These are phyloP conservation scores for Starmerella sirachaensis DNA, from an alignment of 805 yeast genomes.

Conservation along the genomic window DNA sequence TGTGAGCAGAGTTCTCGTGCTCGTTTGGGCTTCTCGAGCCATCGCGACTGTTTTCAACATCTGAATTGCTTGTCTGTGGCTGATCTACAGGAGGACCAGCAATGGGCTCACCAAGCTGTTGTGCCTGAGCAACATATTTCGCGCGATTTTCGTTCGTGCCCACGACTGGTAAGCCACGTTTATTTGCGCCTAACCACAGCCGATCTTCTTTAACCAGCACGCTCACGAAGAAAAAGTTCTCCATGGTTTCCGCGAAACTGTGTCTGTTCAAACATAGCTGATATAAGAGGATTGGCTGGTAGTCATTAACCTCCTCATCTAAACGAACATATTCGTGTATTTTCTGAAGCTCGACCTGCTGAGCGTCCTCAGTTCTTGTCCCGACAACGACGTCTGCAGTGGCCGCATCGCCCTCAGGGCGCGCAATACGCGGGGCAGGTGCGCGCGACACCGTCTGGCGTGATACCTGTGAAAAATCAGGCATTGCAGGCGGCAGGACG, in stretches of 20 bases:
- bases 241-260: constrained; percentile 13
- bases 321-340: background rate
- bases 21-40: background rate
- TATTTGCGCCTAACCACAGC: constrained; percentile 10
- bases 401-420: background rate
- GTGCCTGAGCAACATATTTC: constrained; percentile 2
- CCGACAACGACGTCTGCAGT: constrained; percentile 1
- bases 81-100: too few species aligned
- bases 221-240: constrained; percentile 12
- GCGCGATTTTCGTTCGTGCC: constrained; percentile 5
- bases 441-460: constrained; percentile 1
- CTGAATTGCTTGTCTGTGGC: too few species aligned
- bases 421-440: background rate
- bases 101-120: background rate
- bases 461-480: background rate
- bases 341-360: background rate
- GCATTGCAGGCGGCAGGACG: constrained; percentile 4
- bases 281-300: constrained; percentile 9
- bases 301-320: constrained; percentile 1
- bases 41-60: background rate
- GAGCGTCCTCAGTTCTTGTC: background rate
- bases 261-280: constrained; percentile 10
- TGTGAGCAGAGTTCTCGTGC: background rate
- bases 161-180: constrained; percentile 11
- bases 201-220: constrained; percentile 7